These are phyloP conservation scores for Dimocarpus longan DNA, from an alignment of 345 rosid genomes.

Conservation along the genomic window DNA sequence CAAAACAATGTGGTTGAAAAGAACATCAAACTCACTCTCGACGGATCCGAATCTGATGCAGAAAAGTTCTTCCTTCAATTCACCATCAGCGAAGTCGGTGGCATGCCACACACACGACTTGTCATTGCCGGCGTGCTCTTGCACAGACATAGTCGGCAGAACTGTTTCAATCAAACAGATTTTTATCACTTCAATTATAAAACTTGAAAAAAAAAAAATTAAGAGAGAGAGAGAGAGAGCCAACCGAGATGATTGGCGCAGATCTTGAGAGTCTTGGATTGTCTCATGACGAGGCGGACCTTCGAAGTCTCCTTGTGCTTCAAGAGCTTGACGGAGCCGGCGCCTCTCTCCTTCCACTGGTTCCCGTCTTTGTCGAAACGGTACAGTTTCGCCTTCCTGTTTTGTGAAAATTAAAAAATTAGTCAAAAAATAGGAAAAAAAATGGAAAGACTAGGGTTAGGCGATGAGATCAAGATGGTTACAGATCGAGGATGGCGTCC, in stretches of 20 bases:
- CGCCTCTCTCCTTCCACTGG: slow-evolving; percentile 98
- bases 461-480: slow-evolving; percentile 8
- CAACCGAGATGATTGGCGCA: slow-evolving; percentile 92
- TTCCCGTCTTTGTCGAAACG: slow-evolving; percentile 79
- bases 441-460: not conserved
- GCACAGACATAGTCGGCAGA: slow-evolving; percentile 52
- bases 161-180: slow-evolving; percentile 36
- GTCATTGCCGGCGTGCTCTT: slow-evolving; percentile 75
- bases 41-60: slow-evolving; percentile 73
- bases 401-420: not conserved
- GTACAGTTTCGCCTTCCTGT: slow-evolving; percentile 87
- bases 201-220: not conserved
- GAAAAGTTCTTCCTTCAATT: slow-evolving; percentile 74
- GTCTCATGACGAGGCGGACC: slow-evolving; percentile 91
- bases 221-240: slow-evolving; percentile 2
- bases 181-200: not conserved
- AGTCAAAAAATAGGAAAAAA: not conserved
- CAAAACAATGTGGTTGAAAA: not conserved
- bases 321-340: slow-evolving; percentile 83
- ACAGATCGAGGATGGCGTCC: slow-evolving; percentile 80
- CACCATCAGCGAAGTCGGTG: slow-evolving; percentile 63
- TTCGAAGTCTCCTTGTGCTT: slow-evolving; percentile 79
- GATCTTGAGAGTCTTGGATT: slow-evolving; percentile 95
- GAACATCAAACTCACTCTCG: slow-evolving; percentile 52
- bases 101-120: slow-evolving; percentile 81